phyloP scores from a whole-genome alignment of 2,329 filamentous ascomycete genomes.

The Blastomyces emzantsi region DNA sequence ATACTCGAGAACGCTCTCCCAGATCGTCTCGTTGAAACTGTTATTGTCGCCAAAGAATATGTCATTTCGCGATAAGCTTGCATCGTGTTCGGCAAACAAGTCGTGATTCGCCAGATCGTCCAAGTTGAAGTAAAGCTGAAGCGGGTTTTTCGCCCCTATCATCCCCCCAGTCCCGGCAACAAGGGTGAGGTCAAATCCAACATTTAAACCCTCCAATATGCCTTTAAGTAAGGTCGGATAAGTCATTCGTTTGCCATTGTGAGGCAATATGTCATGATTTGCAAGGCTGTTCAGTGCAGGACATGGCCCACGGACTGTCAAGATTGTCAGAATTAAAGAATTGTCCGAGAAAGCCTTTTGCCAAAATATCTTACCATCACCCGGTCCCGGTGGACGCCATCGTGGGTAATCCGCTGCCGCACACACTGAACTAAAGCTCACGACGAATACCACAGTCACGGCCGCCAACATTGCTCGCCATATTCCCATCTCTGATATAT shows the following conservation, averaged over 20 bases:
- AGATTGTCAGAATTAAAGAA: background rate
- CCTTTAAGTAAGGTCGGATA: slow-evolving; percentile 21
- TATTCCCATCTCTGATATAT: slow-evolving; percentile 2
- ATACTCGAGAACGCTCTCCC: slow-evolving; percentile 20
- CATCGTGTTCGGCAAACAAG: slow-evolving; percentile 32
- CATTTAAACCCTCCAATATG: slow-evolving; percentile 23
- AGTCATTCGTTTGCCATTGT: slow-evolving; percentile 26
- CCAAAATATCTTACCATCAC: slow-evolving; percentile 9
- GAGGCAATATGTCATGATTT: slow-evolving; percentile 28
- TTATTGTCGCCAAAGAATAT: slow-evolving; percentile 28
- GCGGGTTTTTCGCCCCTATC: slow-evolving; percentile 15
- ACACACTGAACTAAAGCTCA: background rate
- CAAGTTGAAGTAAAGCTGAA: slow-evolving; percentile 20
- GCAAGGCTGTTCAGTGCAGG: slow-evolving; percentile 27
- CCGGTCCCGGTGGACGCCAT: slow-evolving; percentile 9
- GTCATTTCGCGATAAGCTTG: slow-evolving; percentile 27
- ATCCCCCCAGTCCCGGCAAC: slow-evolving; percentile 21
- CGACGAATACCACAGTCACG: background rate
- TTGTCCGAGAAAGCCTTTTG: background rate
- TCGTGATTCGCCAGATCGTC: slow-evolving; percentile 22
- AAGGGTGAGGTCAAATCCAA: slow-evolving; percentile 24
- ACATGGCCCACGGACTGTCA: slow-evolving; percentile 21
- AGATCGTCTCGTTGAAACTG: slow-evolving; percentile 28
- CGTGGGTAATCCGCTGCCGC: slow-evolving; percentile 5
- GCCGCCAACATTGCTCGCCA: background rate